Percentiles rank a stretch among this genome's conserved stretches.
phyloP scores from a whole-genome alignment of 2,329 filamentous ascomycete genomes.

The Aspergillus fijiensis region DNA sequence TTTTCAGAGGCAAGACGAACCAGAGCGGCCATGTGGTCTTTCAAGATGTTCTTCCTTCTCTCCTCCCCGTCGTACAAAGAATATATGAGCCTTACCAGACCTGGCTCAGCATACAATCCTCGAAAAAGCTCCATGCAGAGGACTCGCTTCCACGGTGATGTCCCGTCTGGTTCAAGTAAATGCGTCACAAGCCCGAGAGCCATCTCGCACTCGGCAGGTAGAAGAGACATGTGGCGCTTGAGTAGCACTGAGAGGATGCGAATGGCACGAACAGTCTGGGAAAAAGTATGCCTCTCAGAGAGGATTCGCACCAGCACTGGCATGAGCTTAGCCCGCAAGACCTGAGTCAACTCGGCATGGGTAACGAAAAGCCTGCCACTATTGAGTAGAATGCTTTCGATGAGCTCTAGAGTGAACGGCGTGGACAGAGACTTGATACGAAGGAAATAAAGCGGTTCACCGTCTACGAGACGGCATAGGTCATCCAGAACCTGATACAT shows the following conservation, averaged over 20 bases:
- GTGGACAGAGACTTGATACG: slow-evolving; percentile 74
- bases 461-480: slow-evolving; percentile 82
- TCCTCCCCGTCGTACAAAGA: slow-evolving; percentile 72
- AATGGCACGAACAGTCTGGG: slow-evolving; percentile 76
- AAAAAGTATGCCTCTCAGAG: slow-evolving; percentile 75
- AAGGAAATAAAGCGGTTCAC: slow-evolving; percentile 78
- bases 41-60: slow-evolving; percentile 72
- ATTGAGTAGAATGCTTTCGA: slow-evolving; percentile 85
- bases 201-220: slow-evolving; percentile 78
- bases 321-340: slow-evolving; percentile 75
- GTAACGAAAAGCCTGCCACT: slow-evolving; percentile 75
- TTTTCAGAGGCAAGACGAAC: slow-evolving; percentile 93
- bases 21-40: slow-evolving; percentile 80
- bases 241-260: slow-evolving; percentile 81
- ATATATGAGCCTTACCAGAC: slow-evolving; percentile 76
- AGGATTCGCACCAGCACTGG: slow-evolving; percentile 77
- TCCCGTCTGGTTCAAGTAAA: slow-evolving; percentile 79
- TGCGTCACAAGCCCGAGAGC: slow-evolving; percentile 79
- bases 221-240: slow-evolving; percentile 70
- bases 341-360: slow-evolving; percentile 77
- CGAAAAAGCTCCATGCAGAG: slow-evolving; percentile 90
- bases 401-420: slow-evolving; percentile 83
- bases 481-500: slow-evolving; percentile 73
- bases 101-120: slow-evolving; percentile 78
- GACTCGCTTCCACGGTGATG: slow-evolving; percentile 78